phyloP scores from a whole-genome alignment of 164 flowering plant genomes.

The Sextonia rubra region DNA sequence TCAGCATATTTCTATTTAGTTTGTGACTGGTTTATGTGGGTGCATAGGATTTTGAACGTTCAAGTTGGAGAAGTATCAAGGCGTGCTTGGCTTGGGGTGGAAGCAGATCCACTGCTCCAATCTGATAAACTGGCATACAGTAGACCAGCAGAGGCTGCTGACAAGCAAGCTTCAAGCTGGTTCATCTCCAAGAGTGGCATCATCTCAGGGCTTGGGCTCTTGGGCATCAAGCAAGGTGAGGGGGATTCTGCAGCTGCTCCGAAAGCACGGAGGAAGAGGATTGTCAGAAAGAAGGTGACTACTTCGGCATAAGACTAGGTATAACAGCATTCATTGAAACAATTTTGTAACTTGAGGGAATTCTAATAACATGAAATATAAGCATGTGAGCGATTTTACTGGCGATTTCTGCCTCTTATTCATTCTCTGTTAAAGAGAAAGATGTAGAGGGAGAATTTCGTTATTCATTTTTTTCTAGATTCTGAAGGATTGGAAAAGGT shows the following conservation, averaged over 20 bases:
- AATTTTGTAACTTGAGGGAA: conserved; percentile 9
- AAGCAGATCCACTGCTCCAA: conserved; percentile 72
- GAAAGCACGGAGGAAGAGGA: conserved; percentile 76
- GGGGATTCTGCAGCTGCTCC: conserved; percentile 34
- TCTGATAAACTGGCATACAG: conserved; percentile 68
- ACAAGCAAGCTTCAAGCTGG: conserved; percentile 60
- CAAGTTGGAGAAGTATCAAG: conserved; percentile 81
- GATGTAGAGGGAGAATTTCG: background rate
- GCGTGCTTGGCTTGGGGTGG: conserved; percentile 87
- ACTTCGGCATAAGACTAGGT: conserved; percentile 23
- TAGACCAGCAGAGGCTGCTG: conserved; percentile 43
- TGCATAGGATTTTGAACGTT: conserved; percentile 64
- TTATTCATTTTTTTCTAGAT: too few relatives aligned
- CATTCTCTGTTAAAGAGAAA: background rate
- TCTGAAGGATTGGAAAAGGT: too few relatives aligned
- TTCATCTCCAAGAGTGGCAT: conserved; percentile 78
- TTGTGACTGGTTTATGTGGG: background rate
- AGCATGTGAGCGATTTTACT: background rate
- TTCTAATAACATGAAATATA: background rate
- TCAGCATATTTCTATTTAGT: background rate
- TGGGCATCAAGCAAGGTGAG: conserved; percentile 66
- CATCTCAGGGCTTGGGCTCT: conserved; percentile 77
- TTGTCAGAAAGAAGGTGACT: conserved; percentile 63
- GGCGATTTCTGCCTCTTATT: background rate
- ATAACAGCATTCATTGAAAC: background rate